Percentiles rank a stretch among this genome's conserved stretches.
phyloP scores from a whole-genome alignment of 768 basidiomycete species.

The Boletus bicolor region DNA sequence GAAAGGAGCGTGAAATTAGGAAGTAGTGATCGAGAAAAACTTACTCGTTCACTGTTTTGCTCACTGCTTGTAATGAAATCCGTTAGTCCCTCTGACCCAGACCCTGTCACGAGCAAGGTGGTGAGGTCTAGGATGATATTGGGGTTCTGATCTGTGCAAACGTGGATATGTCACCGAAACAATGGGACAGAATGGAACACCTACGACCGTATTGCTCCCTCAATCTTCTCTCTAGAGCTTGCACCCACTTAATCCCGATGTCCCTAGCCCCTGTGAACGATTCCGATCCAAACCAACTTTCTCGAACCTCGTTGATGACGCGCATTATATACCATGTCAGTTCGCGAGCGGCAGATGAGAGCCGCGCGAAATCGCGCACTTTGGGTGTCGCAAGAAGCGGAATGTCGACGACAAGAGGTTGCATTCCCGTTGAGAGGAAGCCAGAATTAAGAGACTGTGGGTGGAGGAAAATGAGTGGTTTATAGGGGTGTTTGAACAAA shows the following conservation, averaged over 20 bases:
- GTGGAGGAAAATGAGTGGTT: slow-evolving; percentile 51
- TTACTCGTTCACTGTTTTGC: slow-evolving; percentile 78
- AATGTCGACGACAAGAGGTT: slow-evolving; percentile 48
- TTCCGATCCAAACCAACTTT: slow-evolving; percentile 70
- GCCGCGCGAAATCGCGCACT: slow-evolving; percentile 65
- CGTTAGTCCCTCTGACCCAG: slow-evolving; percentile 62
- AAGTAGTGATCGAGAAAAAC: slow-evolving; percentile 16
- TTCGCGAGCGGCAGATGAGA: slow-evolving; percentile 68
- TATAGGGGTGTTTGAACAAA: slow-evolving; percentile 42
- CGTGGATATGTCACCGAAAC: slow-evolving; percentile 11
- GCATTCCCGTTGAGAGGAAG: slow-evolving; percentile 25
- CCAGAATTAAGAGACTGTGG: slow-evolving; percentile 31
- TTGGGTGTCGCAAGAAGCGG: slow-evolving; percentile 56
- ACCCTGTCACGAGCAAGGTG: slow-evolving; percentile 64
- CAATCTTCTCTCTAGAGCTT: slow-evolving; percentile 60
- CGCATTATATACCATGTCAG: slow-evolving; percentile 70
- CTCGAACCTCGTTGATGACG: slow-evolving; percentile 68
- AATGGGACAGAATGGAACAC: slow-evolving; percentile 25
- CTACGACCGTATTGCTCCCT: slow-evolving; percentile 64
- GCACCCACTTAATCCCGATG: slow-evolving; percentile 71
- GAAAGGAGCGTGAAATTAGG: slow-evolving; percentile 21
- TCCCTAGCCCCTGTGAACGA: slow-evolving; percentile 64
- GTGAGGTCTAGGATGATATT: slow-evolving; percentile 72
- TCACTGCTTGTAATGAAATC: slow-evolving; percentile 79
- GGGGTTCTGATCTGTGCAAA: slow-evolving; percentile 50